These are phyloP conservation scores for Aspergillus costaricaensis DNA, from an alignment of 2,329 filamentous ascomycete species.

Conservation along the genomic window DNA sequence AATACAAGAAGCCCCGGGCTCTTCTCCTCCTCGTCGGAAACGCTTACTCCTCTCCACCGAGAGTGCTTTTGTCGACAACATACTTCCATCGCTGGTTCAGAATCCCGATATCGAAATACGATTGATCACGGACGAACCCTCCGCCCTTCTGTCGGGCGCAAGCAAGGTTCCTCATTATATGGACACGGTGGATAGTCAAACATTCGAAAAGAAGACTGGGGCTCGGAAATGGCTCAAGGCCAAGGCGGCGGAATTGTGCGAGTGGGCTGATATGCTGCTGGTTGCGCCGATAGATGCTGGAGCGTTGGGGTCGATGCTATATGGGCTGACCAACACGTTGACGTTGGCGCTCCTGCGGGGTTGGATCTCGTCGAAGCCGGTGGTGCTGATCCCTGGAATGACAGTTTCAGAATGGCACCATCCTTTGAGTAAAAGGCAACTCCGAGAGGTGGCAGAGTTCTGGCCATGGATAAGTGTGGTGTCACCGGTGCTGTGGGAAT, in stretches of 20 bases:
- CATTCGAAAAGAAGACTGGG: slow-evolving; percentile 41
- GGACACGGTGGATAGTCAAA: slow-evolving; percentile 43
- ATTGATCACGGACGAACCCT: slow-evolving; percentile 44
- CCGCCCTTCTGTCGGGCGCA: slow-evolving; percentile 38
- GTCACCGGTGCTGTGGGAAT: slow-evolving; percentile 79
- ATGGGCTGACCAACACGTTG: slow-evolving; percentile 77
- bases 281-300: slow-evolving; percentile 84
- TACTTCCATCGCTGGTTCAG: slow-evolving; percentile 41
- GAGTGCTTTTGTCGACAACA: slow-evolving; percentile 42
- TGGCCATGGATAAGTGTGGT: slow-evolving; percentile 87
- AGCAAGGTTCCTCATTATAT: slow-evolving; percentile 44
- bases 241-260: slow-evolving; percentile 64
- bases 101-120: slow-evolving; percentile 44
- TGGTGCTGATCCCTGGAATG: slow-evolving; percentile 86
- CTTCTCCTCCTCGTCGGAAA: slow-evolving; percentile 19
- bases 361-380: slow-evolving; percentile 84
- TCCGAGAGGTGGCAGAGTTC: slow-evolving; percentile 77
- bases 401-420: slow-evolving; percentile 87
- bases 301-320: slow-evolving; percentile 82
- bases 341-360: slow-evolving; percentile 78
- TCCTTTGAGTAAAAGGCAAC: slow-evolving; percentile 82
- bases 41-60: slow-evolving; percentile 34
- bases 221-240: slow-evolving; percentile 44
- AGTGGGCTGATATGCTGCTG: slow-evolving; percentile 86
- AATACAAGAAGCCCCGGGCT: slow-evolving; percentile 1